phyloP scores from a whole-genome alignment of 371 early-diverging fungal genomes.

The Rhizopus microsporus region DNA sequence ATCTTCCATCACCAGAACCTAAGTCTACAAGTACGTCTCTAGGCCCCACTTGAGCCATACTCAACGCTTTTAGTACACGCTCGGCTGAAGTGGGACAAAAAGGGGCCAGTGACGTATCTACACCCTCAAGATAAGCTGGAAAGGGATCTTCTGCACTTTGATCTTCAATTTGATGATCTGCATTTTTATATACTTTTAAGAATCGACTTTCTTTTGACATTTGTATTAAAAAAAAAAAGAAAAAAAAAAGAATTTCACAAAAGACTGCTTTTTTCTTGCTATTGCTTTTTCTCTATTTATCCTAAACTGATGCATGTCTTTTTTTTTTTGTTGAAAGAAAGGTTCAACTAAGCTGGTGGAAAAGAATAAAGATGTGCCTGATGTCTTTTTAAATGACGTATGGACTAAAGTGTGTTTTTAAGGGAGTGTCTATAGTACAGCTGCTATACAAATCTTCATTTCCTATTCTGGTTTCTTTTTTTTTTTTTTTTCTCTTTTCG shows the following conservation, averaged over 20 bases:
- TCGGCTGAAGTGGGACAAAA: constrained; percentile 66
- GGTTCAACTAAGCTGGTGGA: too few species aligned
- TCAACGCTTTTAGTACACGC: constrained; percentile 54
- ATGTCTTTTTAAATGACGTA: too few species aligned
- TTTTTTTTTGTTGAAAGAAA: too few species aligned
- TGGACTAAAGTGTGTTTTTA: too few species aligned
- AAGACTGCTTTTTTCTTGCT: background rate
- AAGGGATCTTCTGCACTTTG: constrained; percentile 45
- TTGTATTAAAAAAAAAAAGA: background rate
- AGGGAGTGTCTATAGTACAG: too few species aligned
- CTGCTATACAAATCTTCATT: background rate
- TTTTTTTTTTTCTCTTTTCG: too few species aligned
- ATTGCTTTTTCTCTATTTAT: background rate
- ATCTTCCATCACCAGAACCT: constrained; percentile 70
- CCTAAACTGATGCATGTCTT: too few species aligned
- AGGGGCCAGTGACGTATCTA: constrained; percentile 58
- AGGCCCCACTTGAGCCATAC: constrained; percentile 46
- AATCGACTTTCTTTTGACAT: constrained; percentile 16
- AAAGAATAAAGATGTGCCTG: too few species aligned
- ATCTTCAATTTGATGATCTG: constrained; percentile 41
- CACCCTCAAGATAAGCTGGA: constrained; percentile 61
- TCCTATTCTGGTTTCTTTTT: background rate
- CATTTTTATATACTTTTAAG: constrained; percentile 33
- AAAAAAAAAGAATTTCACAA: background rate
- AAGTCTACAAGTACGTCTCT: constrained; percentile 58